Conservation (phyloP, 2,329 filamentous ascomycete species). For the Fusarium lateritium region DNA sequence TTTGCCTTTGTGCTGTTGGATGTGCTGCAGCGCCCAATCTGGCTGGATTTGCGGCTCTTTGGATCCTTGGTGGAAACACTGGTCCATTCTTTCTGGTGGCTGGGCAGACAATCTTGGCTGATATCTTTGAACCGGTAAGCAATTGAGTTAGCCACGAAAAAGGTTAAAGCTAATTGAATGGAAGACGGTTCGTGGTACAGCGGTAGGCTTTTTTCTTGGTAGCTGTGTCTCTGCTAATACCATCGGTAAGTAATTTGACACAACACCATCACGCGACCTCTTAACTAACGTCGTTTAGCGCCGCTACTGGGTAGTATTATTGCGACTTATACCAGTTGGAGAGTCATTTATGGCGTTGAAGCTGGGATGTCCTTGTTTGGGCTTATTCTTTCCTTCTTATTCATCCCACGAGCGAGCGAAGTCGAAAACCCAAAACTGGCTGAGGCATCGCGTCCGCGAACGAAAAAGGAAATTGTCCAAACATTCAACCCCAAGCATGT, state of each 20-base stretch:
- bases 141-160: neutral
- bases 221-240: conserved; percentile 48
- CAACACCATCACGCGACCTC: rapidly evolving
- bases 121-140: conserved; percentile 48
- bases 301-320: conserved; percentile 48
- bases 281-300: conserved; percentile 21
- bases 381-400: conserved; percentile 43
- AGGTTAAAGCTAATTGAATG: neutral
- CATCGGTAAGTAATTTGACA: conserved; percentile 35
- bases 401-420: conserved; percentile 45
- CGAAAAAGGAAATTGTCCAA: conserved; percentile 32
- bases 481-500: conserved; percentile 49
- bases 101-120: conserved; percentile 47
- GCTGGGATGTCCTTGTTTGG: conserved; percentile 48
- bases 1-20: conserved; percentile 45
- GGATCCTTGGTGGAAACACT: conserved; percentile 47
- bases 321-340: conserved; percentile 49
- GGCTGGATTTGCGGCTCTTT: conserved; percentile 40
- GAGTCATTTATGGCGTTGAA: conserved; percentile 49
- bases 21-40: conserved; percentile 42
- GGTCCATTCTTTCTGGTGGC: conserved; percentile 48
- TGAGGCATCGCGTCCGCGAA: conserved; percentile 24
- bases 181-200: conserved; percentile 44
- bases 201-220: conserved; percentile 48
- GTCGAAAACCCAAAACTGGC: conserved; percentile 41